Evolutionary conservation across 129 eudicot species (phyloP).

Genomic region (Pittosporum tobira): DNA sequence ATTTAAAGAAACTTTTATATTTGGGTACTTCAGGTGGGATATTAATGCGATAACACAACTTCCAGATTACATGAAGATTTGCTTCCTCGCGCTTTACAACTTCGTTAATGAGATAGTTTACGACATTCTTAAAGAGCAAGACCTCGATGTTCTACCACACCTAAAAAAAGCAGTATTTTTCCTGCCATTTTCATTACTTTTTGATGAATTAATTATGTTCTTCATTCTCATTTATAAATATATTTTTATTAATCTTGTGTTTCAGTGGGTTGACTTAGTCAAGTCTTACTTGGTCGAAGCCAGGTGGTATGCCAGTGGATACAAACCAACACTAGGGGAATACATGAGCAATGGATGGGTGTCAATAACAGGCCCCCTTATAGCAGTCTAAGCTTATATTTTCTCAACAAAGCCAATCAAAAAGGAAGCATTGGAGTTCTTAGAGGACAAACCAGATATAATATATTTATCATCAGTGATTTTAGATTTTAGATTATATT

Average conservation of each 20-base stretch:
- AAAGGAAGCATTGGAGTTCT: background rate
- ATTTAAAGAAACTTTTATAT: background rate
- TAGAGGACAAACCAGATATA: conserved; percentile 15
- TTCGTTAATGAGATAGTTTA: conserved; percentile 22
- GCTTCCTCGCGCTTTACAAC: conserved; percentile 27
- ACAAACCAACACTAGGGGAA: conserved; percentile 29
- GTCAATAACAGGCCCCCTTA: conserved; percentile 20
- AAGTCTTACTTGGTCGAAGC: conserved; percentile 31
- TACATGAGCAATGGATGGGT: conserved; percentile 30
- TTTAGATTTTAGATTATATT: too few species aligned
- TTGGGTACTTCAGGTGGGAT: conserved; percentile 26
- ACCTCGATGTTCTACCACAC: conserved; percentile 16
- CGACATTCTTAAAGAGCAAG: conserved; percentile 19
- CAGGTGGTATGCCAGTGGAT: conserved; percentile 28
- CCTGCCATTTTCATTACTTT: background rate
- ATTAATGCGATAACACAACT: conserved; percentile 18
- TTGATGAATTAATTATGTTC: background rate
- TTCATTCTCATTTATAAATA: background rate
- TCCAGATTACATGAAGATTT: conserved; percentile 32
- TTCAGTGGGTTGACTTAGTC: conserved; percentile 33
- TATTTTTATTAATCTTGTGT: background rate
- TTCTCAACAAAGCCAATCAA: background rate
- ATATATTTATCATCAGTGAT: conserved; percentile 15
- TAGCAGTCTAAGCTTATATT: conserved; percentile 11
- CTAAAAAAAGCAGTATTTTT: conserved; percentile 21